phyloP scores from a whole-genome alignment of 164 flowering plant species.

The Chloranthus sessilifolius region DNA sequence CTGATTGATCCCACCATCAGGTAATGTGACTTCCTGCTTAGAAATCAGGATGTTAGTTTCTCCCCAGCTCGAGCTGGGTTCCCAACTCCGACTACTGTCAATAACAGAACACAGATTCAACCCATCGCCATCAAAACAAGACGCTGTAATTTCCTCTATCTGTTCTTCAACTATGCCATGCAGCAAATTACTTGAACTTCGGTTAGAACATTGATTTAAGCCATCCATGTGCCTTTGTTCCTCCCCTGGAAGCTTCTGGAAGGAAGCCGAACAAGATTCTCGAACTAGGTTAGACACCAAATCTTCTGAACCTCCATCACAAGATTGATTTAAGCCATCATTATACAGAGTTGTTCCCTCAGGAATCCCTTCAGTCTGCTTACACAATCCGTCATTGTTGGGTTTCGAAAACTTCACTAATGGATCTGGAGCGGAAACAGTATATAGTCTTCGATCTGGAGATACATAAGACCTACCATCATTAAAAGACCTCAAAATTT shows the following conservation, averaged over 20 bases:
- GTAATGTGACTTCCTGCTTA: conserved; percentile 5
- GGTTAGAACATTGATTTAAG: conserved; percentile 16
- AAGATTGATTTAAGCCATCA: conserved; percentile 19
- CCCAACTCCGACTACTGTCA: conserved; percentile 5
- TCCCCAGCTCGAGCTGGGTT: no score
- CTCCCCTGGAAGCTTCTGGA: conserved; percentile 5
- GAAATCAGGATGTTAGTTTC: no score
- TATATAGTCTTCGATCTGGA: no score
- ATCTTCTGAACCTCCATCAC: conserved; percentile 6
- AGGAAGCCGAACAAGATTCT: conserved; percentile 9
- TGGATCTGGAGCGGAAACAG: no score
- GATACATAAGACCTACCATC: no score
- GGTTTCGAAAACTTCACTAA: no score
- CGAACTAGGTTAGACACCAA: conserved; percentile 1
- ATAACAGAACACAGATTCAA: conserved; percentile 1
- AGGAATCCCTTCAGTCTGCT: no score
- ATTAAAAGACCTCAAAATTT: background rate
- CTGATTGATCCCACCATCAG: conserved; percentile 8
- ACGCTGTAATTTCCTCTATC: conserved; percentile 1
- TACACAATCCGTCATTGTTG: no score
- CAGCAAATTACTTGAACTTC: conserved; percentile 3
- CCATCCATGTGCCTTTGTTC: conserved; percentile 14
- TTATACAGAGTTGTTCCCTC: no score
- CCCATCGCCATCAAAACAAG: conserved; percentile 3
- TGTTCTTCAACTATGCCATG: conserved; percentile 9